Base-by-base conservation (phyloP, 345 rosid genomes). In the Dipteronia dyeriana region DNA sequence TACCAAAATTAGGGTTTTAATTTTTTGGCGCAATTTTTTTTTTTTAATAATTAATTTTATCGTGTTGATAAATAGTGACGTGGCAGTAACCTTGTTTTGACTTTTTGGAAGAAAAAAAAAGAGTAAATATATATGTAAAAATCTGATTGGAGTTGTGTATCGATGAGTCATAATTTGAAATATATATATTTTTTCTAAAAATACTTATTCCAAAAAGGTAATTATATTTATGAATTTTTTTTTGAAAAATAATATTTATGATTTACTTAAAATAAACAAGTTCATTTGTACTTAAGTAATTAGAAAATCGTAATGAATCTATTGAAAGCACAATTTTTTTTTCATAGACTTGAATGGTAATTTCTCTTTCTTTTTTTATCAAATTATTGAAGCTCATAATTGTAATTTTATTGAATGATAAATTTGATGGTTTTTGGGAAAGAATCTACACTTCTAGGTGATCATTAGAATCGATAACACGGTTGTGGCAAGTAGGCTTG, bases 401-500 rank as follows among this genome's bases (percentile, higher is more conserved):
- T 45, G 16, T 57, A 59, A 47, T 39, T 39, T 47, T 14, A 67
- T 45, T 66, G 78, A 45, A 53, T 79, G 66, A 17, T 41, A 60
- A 74, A 39, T 54, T 45, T 65, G 43, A 13, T 26, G 26, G 14
- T 70, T 20, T 74, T 56, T 4, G 25, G 57, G 1, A 68, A 66
- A n/a, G 76, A 73, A 67, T 78, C 81, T 87, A 90, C 62, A 85
- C 67, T 47, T 82, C 83, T 66, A 82, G 83, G 51, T 66, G 72
- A 54, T 80, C 78, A 23, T 77, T 78, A 20, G 85, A 61, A 76
- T 79, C 82, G 64, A 85, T 83, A 74, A 80, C 85, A 31, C 83
- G 75, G 82, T 83, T 90, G 80, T 76, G 92, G 85, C 99, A 95
- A 76, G 95, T 90, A 3, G 97, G 97, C 81, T 95, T 92, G 92